Conservation (phyloP, 306 rosid species). For the Quercus ilex region DNA sequence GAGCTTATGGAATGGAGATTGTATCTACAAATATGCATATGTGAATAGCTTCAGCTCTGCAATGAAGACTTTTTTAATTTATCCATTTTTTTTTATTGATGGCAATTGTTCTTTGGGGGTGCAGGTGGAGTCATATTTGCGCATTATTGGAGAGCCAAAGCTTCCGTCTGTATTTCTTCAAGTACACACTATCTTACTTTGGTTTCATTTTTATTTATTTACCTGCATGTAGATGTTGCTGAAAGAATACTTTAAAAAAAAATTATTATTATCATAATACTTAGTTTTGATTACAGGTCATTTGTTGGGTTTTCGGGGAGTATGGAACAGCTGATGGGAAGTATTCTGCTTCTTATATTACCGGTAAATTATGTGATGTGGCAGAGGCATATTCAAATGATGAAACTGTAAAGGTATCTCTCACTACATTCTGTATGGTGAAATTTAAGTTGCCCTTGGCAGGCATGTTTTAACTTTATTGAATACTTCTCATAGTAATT, state of each 20-base stretch:
- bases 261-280: constrained; percentile 21
- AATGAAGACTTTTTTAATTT: not conserved
- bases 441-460: constrained; percentile 2
- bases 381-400: constrained; percentile 95
- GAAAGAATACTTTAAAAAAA: not conserved
- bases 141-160: constrained; percentile 83
- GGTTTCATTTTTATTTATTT: constrained; percentile 9
- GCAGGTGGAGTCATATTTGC: constrained; percentile 90
- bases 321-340: constrained; percentile 92
- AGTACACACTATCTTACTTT: constrained; percentile 37
- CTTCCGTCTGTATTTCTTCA: constrained; percentile 93
- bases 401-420: constrained; percentile 80
- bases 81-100: constrained; percentile 3
- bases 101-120: constrained; percentile 16
- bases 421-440: not conserved
- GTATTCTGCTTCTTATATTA: constrained; percentile 71
- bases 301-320: constrained; percentile 98
- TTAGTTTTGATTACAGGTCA: constrained; percentile 66
- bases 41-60: not conserved
- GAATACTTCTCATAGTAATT: not conserved
- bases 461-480: constrained; percentile 6
- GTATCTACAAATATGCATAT: not conserved
- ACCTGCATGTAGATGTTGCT: not conserved
- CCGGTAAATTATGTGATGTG: constrained; percentile 85
- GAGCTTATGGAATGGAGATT: not conserved